Base-by-base conservation (phyloP, 1,139 yeast species). In the Yamadazyma blattariae region DNA sequence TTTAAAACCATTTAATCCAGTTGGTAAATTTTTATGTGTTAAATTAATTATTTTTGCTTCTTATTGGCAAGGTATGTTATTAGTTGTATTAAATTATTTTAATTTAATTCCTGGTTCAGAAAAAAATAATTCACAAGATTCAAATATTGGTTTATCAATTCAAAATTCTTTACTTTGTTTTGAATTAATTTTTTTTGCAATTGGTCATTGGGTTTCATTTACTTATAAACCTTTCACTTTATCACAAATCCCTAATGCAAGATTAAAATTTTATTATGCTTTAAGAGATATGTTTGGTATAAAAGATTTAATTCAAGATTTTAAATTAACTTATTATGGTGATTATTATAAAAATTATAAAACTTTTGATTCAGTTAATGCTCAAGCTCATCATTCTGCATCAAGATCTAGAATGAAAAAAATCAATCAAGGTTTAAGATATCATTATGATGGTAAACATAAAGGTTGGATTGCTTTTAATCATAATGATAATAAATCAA, bases 41-140 rank as follows among this genome's bases (percentile, higher is more conserved):
- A 92, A 92, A 56, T 71, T 89, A 45, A 87, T 92, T 39, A 90
- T 94, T 38, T 92, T 92, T 68, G 97, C 96, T 25, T 86, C 96
- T 13, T 92, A 89, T 57, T 92, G 98, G 98, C 98, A 92, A 56
- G 92, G 96, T 0, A 71, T 90, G 18, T 50, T 82, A 0, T 66
- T 92, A 32, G 79, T 87, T 1, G 55, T 84, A 1, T 52, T 87
- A 27, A 79, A 74, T 44, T 71, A 72, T 47, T 57, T 78, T 28
- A 80, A 84, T 1, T 45, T 76, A 1, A 63, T 88, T 15, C 65
- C 64, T 1, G 59, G 56, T 4, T 42, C 56, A 15, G 56, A 56
- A 15, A 5, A 17, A 17, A 62, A 55, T 10, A 53, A 56, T n/a
- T 44, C 39, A 26, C 27, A 30, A 50, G 54, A 15, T 49, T 52